Base-by-base conservation (phyloP, 805 yeast species). In the Ogataea nakhonphanomensis region DNA sequence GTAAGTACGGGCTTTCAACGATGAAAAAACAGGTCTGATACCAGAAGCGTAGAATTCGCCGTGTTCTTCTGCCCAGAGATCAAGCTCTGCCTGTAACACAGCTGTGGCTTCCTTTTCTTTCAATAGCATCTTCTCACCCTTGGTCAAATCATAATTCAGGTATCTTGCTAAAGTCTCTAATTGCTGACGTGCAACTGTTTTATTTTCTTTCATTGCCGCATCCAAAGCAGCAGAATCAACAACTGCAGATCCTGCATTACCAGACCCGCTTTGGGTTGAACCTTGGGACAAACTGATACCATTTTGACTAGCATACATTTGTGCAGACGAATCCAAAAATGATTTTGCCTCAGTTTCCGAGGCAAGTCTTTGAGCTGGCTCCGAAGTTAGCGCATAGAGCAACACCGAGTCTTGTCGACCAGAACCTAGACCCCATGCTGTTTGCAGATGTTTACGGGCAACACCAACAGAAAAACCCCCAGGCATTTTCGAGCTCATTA, bases 401-500 rank as follows among this genome's bases (percentile, higher is more conserved):
- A 93, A 73, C 27, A 83, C 89, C 34, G 95, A 76, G 64, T 93
- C 98, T 71, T 91, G 98, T 73, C 98, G 83, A 55, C 97, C 96
- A 33, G 85, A 48, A 51, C 85, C 95, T 56, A 93, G 76, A 53
- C 99, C 99, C 86, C 86, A 93, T 66, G 91, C 80, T 32, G 90
- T 62, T 70, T 85, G 90, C 64, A 93, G 78, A 69, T 93, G 86
- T 66, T 90, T 88, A 74, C 97, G 84, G 37, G 96, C 95, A 50
- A 77, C 72, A 47, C 96, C 83, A 54, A 91, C 82, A 34, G 95
- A 84, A 69, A 91, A 93, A 14, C 99, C 99, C 76, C 99, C 99
- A 39, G 99, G 98, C 98, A 93, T 93, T 73, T 93, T 93, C 22
- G 97, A 84, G 8, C 98, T 81, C 73, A 90, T 84, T 59, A 93